phyloP scores from a whole-genome alignment of 495 filamentous ascomycete genomes.

The Talaromyces wortmannii region DNA sequence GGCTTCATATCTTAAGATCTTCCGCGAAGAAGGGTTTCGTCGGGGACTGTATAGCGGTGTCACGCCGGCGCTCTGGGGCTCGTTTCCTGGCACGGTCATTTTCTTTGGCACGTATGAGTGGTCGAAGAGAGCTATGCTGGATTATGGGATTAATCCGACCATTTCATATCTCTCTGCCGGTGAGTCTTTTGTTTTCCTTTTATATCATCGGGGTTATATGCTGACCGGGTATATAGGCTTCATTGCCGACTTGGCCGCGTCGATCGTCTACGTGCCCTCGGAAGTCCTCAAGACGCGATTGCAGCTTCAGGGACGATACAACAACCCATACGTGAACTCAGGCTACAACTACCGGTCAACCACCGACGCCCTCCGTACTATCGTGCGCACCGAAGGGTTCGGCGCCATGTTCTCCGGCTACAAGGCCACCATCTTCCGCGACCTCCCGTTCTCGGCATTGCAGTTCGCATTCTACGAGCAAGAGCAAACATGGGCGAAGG shows the following conservation, averaged over 20 bases:
- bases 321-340: constrained; percentile 87
- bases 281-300: constrained; percentile 95
- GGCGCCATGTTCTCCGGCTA: constrained; percentile 89
- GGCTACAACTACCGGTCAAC: constrained; percentile 91
- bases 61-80: constrained; percentile 80
- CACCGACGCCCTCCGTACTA: constrained; percentile 73
- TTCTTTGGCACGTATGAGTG: constrained; percentile 97
- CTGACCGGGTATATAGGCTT: constrained; percentile 52
- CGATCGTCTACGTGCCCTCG: constrained; percentile 87
- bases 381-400: constrained; percentile 73
- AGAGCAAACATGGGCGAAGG: constrained; percentile 71
- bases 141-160: constrained; percentile 67
- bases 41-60: constrained; percentile 92
- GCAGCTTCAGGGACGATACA: constrained; percentile 88
- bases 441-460: constrained; percentile 89
- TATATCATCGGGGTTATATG: neutral
- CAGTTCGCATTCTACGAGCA: constrained; percentile 99
- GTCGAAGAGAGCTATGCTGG: constrained; percentile 85
- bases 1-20: constrained; percentile 84
- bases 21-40: constrained; percentile 80
- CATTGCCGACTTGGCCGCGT: constrained; percentile 85
- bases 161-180: constrained; percentile 81
- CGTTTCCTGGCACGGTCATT: constrained; percentile 86
- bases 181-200: constrained; percentile 20
- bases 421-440: constrained; percentile 86